Evolutionary conservation across 495 filamentous ascomycete genomes (phyloP), one percentile per base, ranked within the genome.

Genomic region (Penicillium lividum): DNA sequence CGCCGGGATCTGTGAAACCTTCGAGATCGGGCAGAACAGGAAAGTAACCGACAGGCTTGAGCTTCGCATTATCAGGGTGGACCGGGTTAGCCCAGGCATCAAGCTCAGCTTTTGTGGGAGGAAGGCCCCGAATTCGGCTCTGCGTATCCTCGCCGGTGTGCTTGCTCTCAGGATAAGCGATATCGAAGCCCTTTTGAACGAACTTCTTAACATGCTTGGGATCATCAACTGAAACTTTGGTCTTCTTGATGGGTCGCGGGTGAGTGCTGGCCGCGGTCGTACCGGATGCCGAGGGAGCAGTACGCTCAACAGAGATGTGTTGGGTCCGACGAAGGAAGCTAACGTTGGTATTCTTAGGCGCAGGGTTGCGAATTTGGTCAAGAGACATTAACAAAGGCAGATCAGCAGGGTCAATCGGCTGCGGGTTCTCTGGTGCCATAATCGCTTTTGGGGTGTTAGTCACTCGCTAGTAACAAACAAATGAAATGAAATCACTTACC

Each of bases 291-390:
- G 73, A 73, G 45, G 67, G 68, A 43, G 59, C 77, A 69, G 71
- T 82, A 60, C 70, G 77, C 43, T 84, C 84, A 7, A 89, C 87
- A 4, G 93, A 92, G 57, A 95, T 97, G 69, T 98, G 97, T 69
- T 98, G 95, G 13, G 95, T 97, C 46, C 93, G 87, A 36, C 94
- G 89, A 53, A 98, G 84, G 84, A 98, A 98, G 61, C 92, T 96
- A 51, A 96, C 89, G 53, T 82, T 82, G n/a, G 80, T 70, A 51
- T 80, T 78, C 49, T 82, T 82, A 3, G 89, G 82, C 15, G 86
- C 86, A 2, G 91, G 88, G 70, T 96, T 95, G 22, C 90, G 91
- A 27, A 97, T 83, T 29, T 89, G 82, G 5, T 90, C 82, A 16
- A 95, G 83, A 2, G 89, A 87, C 60, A 90, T 84, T 45, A 98